These are phyloP conservation scores for Lactarius quietus DNA, from an alignment of 768 basidiomycete genomes.

Conservation along the genomic window DNA sequence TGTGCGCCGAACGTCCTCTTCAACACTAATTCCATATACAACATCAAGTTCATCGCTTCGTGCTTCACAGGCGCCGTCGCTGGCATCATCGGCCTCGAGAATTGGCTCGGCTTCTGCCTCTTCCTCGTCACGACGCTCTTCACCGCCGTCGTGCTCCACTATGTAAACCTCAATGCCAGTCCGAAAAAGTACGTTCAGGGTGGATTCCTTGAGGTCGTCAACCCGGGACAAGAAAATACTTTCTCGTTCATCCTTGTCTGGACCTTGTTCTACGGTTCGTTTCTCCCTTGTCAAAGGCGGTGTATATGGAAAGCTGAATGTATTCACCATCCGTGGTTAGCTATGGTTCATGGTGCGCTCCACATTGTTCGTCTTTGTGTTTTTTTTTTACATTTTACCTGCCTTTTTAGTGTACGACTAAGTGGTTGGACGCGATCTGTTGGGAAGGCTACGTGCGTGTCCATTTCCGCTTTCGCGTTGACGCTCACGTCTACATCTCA, in stretches of 20 bases:
- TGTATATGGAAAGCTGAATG: constrained; percentile 18
- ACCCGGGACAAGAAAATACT: constrained; percentile 85
- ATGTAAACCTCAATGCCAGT: constrained; percentile 66
- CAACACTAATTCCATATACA: constrained; percentile 54
- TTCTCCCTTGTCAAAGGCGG: not conserved
- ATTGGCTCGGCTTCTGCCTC: constrained; percentile 76
- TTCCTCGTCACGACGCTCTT: constrained; percentile 67
- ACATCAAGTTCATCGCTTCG: constrained; percentile 75
- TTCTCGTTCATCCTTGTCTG: constrained; percentile 91
- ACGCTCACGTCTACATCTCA: not conserved
- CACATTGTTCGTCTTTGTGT: not conserved
- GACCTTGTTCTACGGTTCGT: constrained; percentile 89
- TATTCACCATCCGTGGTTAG: constrained; percentile 28
- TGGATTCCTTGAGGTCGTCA: constrained; percentile 64
- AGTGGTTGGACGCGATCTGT: not conserved
- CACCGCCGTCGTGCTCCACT: constrained; percentile 60
- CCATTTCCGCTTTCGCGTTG: not conserved
- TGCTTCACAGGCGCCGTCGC: constrained; percentile 87
- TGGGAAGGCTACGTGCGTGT: not conserved
- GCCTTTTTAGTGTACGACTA: constrained; percentile 17
- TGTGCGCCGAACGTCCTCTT: constrained; percentile 63
- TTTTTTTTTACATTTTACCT: not conserved
- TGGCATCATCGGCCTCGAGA: constrained; percentile 85
- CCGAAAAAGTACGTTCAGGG: constrained; percentile 61
- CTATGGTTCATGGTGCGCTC: constrained; percentile 42